A percentile compares a stretch with the other conserved stretches of the same genome.
Conservation (phyloP, 192 early-diverging fungal species). For the Linnemannia zychae region DNA sequence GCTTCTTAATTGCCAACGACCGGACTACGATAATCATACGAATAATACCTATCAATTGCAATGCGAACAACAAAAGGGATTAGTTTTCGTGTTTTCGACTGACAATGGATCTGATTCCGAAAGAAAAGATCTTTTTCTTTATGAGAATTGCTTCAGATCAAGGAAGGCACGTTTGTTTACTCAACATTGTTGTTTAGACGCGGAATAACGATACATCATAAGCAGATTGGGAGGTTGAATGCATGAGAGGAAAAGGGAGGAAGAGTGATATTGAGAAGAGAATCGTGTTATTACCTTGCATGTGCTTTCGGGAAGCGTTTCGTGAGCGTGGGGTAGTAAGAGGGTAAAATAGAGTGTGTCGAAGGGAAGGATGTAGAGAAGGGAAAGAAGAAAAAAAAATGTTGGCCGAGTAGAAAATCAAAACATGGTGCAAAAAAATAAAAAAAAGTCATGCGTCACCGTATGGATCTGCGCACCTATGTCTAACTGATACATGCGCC, state of each 20-base stretch:
- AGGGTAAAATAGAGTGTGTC: too few species aligned
- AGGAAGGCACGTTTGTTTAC: constrained; percentile 11
- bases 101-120: background rate
- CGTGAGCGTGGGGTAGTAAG: background rate
- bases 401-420: background rate
- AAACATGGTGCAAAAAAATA: background rate
- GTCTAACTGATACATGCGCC: background rate
- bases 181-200: constrained; percentile 12
- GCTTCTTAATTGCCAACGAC: background rate
- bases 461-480: background rate
- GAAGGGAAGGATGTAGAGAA: background rate
- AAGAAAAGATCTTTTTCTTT: background rate
- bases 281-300: background rate
- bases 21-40: background rate
- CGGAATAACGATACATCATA: constrained; percentile 12
- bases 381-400: constrained; percentile 1
- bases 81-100: constrained; percentile 1
- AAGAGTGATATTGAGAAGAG: background rate
- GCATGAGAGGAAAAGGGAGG: background rate
- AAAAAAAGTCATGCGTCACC: background rate
- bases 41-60: background rate
- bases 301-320: background rate
- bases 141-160: background rate
- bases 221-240: background rate
- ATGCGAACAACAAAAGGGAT: background rate